Evolutionary conservation across 2,329 filamentous ascomycete species (phyloP).

Genomic region (Truncatella angustata): DNA sequence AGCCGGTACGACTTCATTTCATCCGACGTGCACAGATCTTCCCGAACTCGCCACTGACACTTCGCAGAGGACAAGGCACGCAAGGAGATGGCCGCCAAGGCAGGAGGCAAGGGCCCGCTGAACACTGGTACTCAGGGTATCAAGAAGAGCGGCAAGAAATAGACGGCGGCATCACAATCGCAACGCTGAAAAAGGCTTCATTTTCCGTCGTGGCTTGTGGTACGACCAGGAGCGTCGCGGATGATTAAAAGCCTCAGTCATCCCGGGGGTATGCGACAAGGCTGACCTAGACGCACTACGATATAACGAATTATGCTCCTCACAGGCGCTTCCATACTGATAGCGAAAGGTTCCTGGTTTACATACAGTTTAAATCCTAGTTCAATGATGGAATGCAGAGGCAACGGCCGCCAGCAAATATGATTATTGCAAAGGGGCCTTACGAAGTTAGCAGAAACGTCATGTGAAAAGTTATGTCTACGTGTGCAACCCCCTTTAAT

Average conservation of each 20-base stretch:
- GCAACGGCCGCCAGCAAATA: no score
- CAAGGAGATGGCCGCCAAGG: constrained; percentile 80
- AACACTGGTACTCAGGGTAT: constrained; percentile 84
- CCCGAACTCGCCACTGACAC: no score
- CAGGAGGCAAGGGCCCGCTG: constrained; percentile 83
- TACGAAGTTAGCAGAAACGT: no score
- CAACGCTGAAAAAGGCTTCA: background rate
- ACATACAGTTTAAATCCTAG: no score
- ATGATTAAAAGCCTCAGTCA: background rate
- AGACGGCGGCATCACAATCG: constrained; percentile 30
- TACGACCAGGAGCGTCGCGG: background rate
- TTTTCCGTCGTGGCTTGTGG: background rate
- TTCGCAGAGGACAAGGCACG: constrained; percentile 73
- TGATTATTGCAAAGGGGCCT: no score
- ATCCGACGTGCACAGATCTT: no score
- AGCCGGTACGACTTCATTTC: constrained; percentile 60
- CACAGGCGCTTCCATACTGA: background rate
- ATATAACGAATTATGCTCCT: constrained; percentile 3
- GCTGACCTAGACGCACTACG: constrained; percentile 3
- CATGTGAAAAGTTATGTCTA: no score
- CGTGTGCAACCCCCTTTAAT: no score
- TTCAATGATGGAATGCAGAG: no score
- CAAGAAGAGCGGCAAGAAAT: constrained; percentile 99
- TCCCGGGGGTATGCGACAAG: constrained; percentile 1
- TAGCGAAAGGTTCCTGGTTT: no score